phyloP scores from a whole-genome alignment of 345 rosid species.

The Acer saccharum region DNA sequence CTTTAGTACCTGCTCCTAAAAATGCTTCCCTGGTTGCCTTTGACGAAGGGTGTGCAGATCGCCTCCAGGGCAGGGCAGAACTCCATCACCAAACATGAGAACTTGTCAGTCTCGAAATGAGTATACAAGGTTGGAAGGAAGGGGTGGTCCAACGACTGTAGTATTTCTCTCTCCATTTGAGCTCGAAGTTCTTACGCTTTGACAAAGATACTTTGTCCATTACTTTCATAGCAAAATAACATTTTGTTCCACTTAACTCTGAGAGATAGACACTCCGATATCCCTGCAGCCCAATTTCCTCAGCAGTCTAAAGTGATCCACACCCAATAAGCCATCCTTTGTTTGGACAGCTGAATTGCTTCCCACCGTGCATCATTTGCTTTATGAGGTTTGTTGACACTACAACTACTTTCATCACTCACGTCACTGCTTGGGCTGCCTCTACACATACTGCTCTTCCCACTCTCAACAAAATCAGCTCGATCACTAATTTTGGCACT shows the following conservation, averaged over 20 bases:
- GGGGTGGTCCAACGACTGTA: constrained; percentile 58
- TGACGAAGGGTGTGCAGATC: constrained; percentile 83
- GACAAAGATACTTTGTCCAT: too few species aligned
- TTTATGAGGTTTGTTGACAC: neutral
- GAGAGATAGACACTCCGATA: too few species aligned
- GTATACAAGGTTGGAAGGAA: constrained; percentile 78
- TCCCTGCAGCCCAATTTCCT: constrained; percentile 80
- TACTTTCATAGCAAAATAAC: too few species aligned
- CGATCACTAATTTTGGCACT: too few species aligned
- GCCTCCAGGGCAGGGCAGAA: constrained; percentile 85
- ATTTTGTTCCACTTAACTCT: constrained; percentile 34
- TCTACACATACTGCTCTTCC: constrained; percentile 54
- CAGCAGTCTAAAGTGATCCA: constrained; percentile 73
- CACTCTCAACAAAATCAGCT: constrained; percentile 45
- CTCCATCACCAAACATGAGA: constrained; percentile 87
- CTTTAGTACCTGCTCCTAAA: constrained; percentile 24
- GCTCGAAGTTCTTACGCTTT: too few species aligned
- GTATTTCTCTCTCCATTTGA: too few species aligned
- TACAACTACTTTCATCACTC: too few species aligned
- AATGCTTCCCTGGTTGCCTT: constrained; percentile 71
- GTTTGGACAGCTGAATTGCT: constrained; percentile 72
- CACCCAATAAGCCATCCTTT: constrained; percentile 38
- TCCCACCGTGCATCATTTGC: constrained; percentile 74
- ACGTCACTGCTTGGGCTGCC: constrained; percentile 48
- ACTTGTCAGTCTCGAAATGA: constrained; percentile 85